A percentile compares a stretch with the other conserved stretches of the same genome.
These are phyloP conservation scores for Umbilicus rupestris DNA, from an alignment of 164 flowering plant species.

Conservation along the genomic window DNA sequence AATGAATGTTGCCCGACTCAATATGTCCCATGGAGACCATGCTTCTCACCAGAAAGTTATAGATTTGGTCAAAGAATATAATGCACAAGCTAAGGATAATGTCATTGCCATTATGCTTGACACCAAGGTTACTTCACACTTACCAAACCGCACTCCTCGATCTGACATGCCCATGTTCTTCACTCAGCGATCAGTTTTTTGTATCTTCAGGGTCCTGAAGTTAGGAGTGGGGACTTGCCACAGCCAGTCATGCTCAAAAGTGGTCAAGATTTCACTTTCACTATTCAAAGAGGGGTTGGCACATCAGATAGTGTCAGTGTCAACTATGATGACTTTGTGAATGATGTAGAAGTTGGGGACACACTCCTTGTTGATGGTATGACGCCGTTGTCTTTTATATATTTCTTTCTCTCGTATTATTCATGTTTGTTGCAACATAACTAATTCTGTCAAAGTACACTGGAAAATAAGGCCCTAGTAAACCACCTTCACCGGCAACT, in stretches of 20 bases:
- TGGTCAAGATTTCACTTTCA: constrained; percentile 92
- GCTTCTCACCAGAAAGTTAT: constrained; percentile 93
- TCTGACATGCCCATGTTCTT: too few relatives aligned
- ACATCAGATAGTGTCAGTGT: constrained; percentile 86
- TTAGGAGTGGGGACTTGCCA: constrained; percentile 97
- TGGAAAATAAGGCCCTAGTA: too few relatives aligned
- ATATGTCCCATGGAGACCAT: constrained; percentile 97
- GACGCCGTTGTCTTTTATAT: neutral
- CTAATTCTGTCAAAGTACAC: too few relatives aligned
- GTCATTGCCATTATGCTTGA: constrained; percentile 94
- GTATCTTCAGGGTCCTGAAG: constrained; percentile 82
- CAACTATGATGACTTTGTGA: constrained; percentile 93
- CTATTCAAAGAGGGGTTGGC: constrained; percentile 88
- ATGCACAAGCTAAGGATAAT: constrained; percentile 72
- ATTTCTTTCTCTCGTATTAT: neutral
- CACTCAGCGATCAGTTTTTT: constrained; percentile 3
- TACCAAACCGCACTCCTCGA: neutral
- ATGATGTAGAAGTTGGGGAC: constrained; percentile 94
- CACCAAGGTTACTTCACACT: constrained; percentile 51
- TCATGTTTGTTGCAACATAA: too few relatives aligned
- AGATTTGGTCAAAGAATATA: constrained; percentile 87
- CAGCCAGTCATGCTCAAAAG: constrained; percentile 56
- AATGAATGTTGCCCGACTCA: constrained; percentile 88
- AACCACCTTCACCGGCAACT: too few relatives aligned
- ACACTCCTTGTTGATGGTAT: constrained; percentile 99